A percentile compares a stretch with the other conserved stretches of the same genome.
These are phyloP conservation scores for Magnolia officinalis DNA, from an alignment of 164 flowering plant genomes.

Conservation along the genomic window DNA sequence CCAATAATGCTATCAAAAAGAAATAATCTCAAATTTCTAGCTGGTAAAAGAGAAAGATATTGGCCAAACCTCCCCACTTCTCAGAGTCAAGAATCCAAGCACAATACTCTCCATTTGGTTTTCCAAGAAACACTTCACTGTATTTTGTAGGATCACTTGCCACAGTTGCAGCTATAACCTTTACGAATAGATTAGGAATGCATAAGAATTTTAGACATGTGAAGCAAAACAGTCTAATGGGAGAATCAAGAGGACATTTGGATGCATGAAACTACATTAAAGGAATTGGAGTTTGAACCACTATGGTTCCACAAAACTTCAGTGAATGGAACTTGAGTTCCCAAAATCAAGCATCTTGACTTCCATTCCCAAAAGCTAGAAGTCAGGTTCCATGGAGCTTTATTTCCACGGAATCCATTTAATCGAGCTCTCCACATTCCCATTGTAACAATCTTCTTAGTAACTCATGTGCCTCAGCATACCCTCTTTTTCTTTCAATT, in stretches of 20 bases:
- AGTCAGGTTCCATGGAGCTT: background rate
- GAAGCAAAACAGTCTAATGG: background rate
- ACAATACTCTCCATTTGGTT: slow-evolving; percentile 82
- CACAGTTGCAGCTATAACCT: slow-evolving; percentile 98
- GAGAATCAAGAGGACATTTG: background rate
- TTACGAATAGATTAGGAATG: slow-evolving; percentile 7
- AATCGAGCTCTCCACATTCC: background rate
- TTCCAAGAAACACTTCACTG: slow-evolving; percentile 87
- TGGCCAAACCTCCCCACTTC: slow-evolving; percentile 86
- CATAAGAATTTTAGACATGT: background rate
- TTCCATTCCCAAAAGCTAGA: background rate
- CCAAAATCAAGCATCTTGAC: background rate
- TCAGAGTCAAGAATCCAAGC: slow-evolving; percentile 86
- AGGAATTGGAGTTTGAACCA: background rate
- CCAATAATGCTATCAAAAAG: background rate
- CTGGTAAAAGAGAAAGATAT: background rate
- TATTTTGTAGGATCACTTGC: slow-evolving; percentile 72
- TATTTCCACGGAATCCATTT: background rate
- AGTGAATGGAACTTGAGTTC: background rate
- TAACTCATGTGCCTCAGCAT: background rate
- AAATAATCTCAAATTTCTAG: background rate
- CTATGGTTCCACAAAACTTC: background rate
- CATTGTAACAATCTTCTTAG: background rate
- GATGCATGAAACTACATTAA: background rate
- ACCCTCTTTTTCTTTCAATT: too few species aligned